Base-by-base conservation (phyloP, 1,139 yeast species). In the Sugiyamaella sp. region DNA sequence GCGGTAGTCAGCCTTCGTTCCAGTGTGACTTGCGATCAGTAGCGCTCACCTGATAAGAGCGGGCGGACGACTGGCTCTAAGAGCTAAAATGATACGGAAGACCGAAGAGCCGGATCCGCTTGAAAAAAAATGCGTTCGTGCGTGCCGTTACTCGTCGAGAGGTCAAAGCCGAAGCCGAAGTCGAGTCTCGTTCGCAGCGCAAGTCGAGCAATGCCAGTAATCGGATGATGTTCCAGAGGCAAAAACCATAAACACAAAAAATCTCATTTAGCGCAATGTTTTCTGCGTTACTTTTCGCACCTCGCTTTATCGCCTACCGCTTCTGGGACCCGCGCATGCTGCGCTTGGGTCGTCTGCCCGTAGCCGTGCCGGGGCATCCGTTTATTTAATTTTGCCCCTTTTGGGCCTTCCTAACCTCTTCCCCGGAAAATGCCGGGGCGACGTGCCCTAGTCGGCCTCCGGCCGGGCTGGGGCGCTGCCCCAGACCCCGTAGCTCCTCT, bases 371-470 rank as follows among this genome's bases (percentile, higher is more conserved):
- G 14, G 8, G 35, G n/a, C n/a, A 14, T 29, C 35, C 35, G 8
- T 29, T 29, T 44, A 44, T 44, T 44, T 44, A 38, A 44, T 44
- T 29, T 33, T 44, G 29, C 40, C 48, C 48, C 8, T 14, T 21
- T 44, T 21, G 48, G 21, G 22, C 8, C 16, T 9, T 38, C 39
- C 48, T 35, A 22, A 33, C 25, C 48, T 5, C 32, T 32, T 16
- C 46, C 48, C 48, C 48, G 48, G 48, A 33, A 44, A 33, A 19
- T 33, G 4, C 25, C 48, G 48, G 48, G 40, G 5, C 24, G 41
- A 17, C 24, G 35, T 12, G 35, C 35, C 35, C 3, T n/a, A n/a
- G 8, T 29, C n/a, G 8, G 35, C 35, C 35, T 29, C 35, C 14
- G 35, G 35, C 35, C n/a, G n/a, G 14, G 35, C 35, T 29, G 35